Conservation (phyloP, 371 early-diverging fungal species). For the Funneliformis caledonium region DNA sequence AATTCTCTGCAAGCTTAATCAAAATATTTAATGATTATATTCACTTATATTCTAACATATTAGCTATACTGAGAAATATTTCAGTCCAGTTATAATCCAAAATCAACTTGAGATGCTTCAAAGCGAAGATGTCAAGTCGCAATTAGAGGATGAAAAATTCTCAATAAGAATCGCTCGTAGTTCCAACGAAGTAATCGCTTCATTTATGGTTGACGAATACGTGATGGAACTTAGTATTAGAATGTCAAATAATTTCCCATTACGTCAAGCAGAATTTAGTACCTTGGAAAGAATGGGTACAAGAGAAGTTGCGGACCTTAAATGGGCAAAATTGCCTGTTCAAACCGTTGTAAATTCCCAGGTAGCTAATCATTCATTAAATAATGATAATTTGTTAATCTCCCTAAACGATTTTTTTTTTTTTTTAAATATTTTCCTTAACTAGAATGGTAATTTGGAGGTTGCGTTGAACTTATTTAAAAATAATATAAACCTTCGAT, state of each 20-base stretch:
- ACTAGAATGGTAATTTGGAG: slow-evolving; percentile 79
- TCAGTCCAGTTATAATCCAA: slow-evolving; percentile 69
- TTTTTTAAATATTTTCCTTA: neutral
- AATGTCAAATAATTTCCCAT: slow-evolving; percentile 82
- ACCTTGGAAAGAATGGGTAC: slow-evolving; percentile 66
- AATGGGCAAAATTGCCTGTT: slow-evolving; percentile 92
- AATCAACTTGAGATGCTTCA: slow-evolving; percentile 64
- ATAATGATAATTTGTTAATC: neutral
- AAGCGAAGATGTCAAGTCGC: slow-evolving; percentile 54
- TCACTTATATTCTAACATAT: neutral
- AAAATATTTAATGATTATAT: neutral
- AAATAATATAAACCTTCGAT: slow-evolving; percentile 86
- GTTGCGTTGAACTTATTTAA: slow-evolving; percentile 82
- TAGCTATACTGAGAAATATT: slow-evolving; percentile 75
- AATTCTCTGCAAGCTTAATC: neutral
- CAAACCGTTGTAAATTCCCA: slow-evolving; percentile 75
- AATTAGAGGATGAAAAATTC: slow-evolving; percentile 64
- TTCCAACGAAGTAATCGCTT: slow-evolving; percentile 74
- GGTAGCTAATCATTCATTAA: slow-evolving; percentile 43
- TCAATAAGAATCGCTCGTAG: slow-evolving; percentile 70
- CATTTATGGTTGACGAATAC: slow-evolving; percentile 86
- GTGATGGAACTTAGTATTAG: slow-evolving; percentile 81
- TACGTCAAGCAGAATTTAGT: slow-evolving; percentile 75
- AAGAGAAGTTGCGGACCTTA: slow-evolving; percentile 84
- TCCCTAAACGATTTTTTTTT: neutral